A percentile compares a stretch with the other conserved stretches of the same genome.
Conservation (phyloP, 1,284 basidiomycete species). For the Heterobasidion irregulare region DNA sequence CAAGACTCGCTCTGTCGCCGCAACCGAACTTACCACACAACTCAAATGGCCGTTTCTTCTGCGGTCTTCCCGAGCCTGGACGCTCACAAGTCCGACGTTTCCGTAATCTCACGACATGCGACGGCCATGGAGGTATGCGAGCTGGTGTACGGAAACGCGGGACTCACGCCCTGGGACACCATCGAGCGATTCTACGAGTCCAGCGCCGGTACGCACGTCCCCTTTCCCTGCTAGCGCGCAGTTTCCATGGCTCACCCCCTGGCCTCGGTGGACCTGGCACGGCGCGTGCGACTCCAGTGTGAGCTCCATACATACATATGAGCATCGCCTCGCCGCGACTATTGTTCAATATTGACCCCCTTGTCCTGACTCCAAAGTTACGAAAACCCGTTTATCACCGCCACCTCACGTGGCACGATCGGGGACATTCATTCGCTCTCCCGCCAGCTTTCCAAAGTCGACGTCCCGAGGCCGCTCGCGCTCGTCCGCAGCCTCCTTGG, state of each 20-base stretch:
- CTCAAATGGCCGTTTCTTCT: background rate
- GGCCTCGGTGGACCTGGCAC: background rate
- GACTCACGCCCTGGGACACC: slow-evolving; percentile 33
- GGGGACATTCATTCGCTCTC: slow-evolving; percentile 58
- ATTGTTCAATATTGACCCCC: background rate
- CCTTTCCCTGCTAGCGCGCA: background rate
- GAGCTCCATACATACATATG: slow-evolving; percentile 2
- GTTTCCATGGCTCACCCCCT: background rate
- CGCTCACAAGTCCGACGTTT: slow-evolving; percentile 12
- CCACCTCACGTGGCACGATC: slow-evolving; percentile 61
- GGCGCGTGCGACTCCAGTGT: slow-evolving; percentile 10
- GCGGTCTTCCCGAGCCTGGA: background rate
- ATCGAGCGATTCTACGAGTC: slow-evolving; percentile 60
- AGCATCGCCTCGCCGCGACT: slow-evolving; percentile 2
- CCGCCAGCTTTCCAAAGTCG: slow-evolving; percentile 44
- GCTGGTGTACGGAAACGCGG: slow-evolving; percentile 49
- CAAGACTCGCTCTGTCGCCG: background rate
- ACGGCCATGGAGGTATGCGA: slow-evolving; percentile 61
- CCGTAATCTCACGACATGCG: slow-evolving; percentile 41
- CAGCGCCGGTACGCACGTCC: slow-evolving; percentile 41
- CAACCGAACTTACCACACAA: background rate
- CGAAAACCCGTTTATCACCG: slow-evolving; percentile 68
- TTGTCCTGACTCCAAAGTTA: slow-evolving; percentile 32
- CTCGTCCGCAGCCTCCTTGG: slow-evolving; percentile 49
- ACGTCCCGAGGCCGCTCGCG: slow-evolving; percentile 57